phyloP scores from a whole-genome alignment of 192 early-diverging fungal species.

The Linnemannia schmuckeri region DNA sequence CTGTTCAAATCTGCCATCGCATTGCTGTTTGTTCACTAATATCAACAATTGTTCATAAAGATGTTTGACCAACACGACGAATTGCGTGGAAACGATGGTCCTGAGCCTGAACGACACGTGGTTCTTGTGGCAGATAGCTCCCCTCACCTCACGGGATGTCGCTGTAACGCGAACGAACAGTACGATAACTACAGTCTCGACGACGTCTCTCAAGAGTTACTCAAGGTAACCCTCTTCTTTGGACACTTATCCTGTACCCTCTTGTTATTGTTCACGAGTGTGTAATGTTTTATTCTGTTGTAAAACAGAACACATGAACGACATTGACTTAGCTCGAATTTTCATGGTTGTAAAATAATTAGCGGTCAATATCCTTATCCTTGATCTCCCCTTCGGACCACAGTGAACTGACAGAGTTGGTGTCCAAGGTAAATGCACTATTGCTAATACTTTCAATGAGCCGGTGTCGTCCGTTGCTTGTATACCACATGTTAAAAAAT shows the following conservation, averaged over 20 bases:
- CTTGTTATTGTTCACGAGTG: background rate
- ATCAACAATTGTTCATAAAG: constrained; percentile 11
- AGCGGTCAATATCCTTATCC: constrained; percentile 47
- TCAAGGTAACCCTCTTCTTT: constrained; percentile 53
- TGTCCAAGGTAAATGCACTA: constrained; percentile 27
- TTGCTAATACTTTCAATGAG: background rate
- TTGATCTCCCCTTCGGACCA: constrained; percentile 39
- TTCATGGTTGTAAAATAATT: constrained; percentile 22
- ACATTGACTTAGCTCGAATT: background rate
- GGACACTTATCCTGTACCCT: background rate
- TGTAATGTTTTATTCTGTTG: too few relatives aligned
- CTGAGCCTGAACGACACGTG: constrained; percentile 63
- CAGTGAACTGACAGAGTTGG: constrained; percentile 29
- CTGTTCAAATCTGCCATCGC: background rate
- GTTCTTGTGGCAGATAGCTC: constrained; percentile 68
- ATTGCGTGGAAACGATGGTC: background rate
- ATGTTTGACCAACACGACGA: constrained; percentile 67
- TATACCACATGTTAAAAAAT: background rate
- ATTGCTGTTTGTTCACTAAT: background rate
- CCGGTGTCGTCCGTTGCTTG: background rate
- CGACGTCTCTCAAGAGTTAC: constrained; percentile 61
- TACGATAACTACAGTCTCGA: constrained; percentile 64
- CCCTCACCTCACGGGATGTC: constrained; percentile 59
- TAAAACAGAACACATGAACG: too few relatives aligned
- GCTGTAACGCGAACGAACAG: constrained; percentile 61